These are phyloP conservation scores for Coemansia nantahalensis DNA, from an alignment of 192 early-diverging fungal genomes.

Conservation along the genomic window DNA sequence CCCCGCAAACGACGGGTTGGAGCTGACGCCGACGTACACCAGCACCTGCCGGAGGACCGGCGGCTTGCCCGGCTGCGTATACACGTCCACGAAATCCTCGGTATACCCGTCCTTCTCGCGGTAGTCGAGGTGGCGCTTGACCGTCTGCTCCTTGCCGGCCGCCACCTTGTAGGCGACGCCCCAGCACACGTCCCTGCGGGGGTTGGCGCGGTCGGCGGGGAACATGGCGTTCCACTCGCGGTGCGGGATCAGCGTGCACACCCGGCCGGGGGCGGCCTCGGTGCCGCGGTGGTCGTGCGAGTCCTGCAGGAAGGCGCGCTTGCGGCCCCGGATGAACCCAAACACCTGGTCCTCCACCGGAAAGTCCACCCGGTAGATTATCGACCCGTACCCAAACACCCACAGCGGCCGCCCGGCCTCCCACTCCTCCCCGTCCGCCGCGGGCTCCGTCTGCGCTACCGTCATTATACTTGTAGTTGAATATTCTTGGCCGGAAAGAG, in stretches of 20 bases:
- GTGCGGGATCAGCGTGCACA: slow-evolving; percentile 77
- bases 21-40: slow-evolving; percentile 75
- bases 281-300: slow-evolving; percentile 88
- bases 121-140: slow-evolving; percentile 75
- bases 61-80: slow-evolving; percentile 24
- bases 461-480: too few relatives aligned
- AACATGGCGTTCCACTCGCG: slow-evolving; percentile 62
- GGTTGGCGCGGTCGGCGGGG: slow-evolving; percentile 1
- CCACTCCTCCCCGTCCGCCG: too few relatives aligned
- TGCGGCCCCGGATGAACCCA: slow-evolving; percentile 18
- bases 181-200: slow-evolving; percentile 61
- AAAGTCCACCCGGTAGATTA: slow-evolving; percentile 73
- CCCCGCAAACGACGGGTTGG: slow-evolving; percentile 78
- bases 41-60: slow-evolving; percentile 60
- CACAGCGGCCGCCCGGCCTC: slow-evolving; percentile 45
- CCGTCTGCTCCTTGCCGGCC: slow-evolving; percentile 59
- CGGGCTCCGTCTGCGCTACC: too few relatives aligned
- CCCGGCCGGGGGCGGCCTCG: slow-evolving; percentile 70
- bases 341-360: slow-evolving; percentile 48
- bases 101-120: slow-evolving; percentile 91
- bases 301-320: slow-evolving; percentile 47
- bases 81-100: slow-evolving; percentile 62
- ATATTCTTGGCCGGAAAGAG: too few relatives aligned
- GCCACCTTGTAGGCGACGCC: slow-evolving; percentile 82
- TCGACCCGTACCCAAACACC: slow-evolving; percentile 70